Evolutionary conservation across 306 rosid genomes (phyloP).

Genomic region (Glycine tomentella): DNA sequence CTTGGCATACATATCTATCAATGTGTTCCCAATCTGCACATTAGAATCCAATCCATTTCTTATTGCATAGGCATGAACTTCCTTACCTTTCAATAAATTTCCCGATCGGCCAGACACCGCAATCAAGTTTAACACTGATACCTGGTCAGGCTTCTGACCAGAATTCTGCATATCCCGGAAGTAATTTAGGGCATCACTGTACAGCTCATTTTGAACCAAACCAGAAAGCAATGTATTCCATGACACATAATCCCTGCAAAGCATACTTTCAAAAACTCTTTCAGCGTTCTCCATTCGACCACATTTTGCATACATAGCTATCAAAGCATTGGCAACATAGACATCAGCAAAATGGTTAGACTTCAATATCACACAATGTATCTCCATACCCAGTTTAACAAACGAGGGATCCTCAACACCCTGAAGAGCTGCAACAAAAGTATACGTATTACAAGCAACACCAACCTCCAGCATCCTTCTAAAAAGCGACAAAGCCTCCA

Average conservation of each 20-base stretch:
- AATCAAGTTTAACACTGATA: slow-evolving; percentile 63
- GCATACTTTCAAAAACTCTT: slow-evolving; percentile 54
- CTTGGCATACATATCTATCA: slow-evolving; percentile 76
- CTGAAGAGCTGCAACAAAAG: slow-evolving; percentile 76
- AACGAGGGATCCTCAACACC: slow-evolving; percentile 63
- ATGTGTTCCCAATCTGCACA: slow-evolving; percentile 67
- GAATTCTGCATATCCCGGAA: slow-evolving; percentile 57
- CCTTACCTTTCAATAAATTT: slow-evolving; percentile 63
- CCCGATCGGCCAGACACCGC: slow-evolving; percentile 67
- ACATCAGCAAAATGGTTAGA: slow-evolving; percentile 54
- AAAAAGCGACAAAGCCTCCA: slow-evolving; percentile 61
- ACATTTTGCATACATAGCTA: slow-evolving; percentile 73
- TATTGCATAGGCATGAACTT: slow-evolving; percentile 70
- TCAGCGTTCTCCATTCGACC: slow-evolving; percentile 59
- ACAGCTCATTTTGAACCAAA: slow-evolving; percentile 64
- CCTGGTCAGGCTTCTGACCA: slow-evolving; percentile 65
- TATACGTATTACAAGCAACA: slow-evolving; percentile 55
- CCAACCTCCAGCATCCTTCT: slow-evolving; percentile 63
- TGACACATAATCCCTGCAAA: slow-evolving; percentile 64
- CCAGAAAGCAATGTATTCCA: slow-evolving; percentile 79
- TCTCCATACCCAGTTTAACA: slow-evolving; percentile 63
- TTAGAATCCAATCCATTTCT: slow-evolving; percentile 65
- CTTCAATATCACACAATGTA: slow-evolving; percentile 65
- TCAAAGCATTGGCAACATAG: slow-evolving; percentile 71
- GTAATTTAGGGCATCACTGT: slow-evolving; percentile 58